Base-by-base conservation (phyloP, 2,329 filamentous ascomycete genomes). In the Rachicladosporium sp. region DNA sequence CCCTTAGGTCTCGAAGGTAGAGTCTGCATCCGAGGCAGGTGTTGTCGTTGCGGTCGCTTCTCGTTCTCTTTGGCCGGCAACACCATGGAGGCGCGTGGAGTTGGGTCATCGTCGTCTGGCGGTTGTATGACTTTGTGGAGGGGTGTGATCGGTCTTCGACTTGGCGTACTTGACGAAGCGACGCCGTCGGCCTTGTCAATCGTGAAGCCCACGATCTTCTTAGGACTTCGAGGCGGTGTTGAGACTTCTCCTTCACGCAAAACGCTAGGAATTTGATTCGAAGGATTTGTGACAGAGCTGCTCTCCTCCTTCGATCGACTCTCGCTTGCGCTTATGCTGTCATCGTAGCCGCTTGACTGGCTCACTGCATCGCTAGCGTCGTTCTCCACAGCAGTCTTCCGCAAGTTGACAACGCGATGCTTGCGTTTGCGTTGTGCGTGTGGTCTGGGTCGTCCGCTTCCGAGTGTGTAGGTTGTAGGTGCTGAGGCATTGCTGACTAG, bases 391-490 rank as follows among this genome's bases (percentile, higher is more conserved):
- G 72, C 41, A 45, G 73, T 68, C 45, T 72, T 76, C n/a, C 85
- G 73, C 10, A 93, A 67, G 53, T 93, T 86, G 44, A 93, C 82
- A 10, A 93, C 79, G 12, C 85, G 72, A 43, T 76, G 85, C 72
- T 89, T 93, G 68, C 84, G 83, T 65, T 84, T 89, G 39, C 82
- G 75, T 29, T 75, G 70, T 13, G 71, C 69, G 45, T 76, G 72
- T 3, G 77, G 65, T 47, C 82, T 74, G 33, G 71, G 65, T 35
- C 74, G 67, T 38, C 70, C 71, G 3, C 74, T 68, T 12, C 78
- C 78, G 6, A 85, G 66, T 10, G 73, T 72, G 30, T 66, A 61
- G 1, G 54, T 43, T 1, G 54, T 56, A 6, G 54, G 45, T 27
- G 73, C 70, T 0, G 81, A 79, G 44, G 72, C 68, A 43, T 78